phyloP scores from a whole-genome alignment of 768 basidiomycete genomes.

The Lentinus tigrinus region DNA sequence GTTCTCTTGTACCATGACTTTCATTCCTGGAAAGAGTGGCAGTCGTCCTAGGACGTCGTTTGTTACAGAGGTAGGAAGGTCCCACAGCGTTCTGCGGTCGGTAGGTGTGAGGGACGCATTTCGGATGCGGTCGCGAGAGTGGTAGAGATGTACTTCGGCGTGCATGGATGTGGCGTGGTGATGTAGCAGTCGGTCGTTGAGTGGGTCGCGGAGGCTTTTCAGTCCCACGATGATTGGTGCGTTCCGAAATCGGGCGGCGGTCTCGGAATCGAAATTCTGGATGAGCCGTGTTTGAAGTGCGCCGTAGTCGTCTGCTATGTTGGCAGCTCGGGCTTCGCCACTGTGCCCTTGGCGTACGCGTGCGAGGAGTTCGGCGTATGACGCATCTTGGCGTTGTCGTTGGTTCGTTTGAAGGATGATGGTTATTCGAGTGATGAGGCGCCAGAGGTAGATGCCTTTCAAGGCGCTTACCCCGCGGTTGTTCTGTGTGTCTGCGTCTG shows the following conservation, averaged over 20 bases:
- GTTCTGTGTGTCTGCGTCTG: too few relatives aligned
- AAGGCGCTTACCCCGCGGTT: neutral
- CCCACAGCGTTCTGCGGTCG: neutral
- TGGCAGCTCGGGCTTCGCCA: neutral
- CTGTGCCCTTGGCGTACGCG: neutral
- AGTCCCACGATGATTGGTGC: neutral
- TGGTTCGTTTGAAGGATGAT: neutral
- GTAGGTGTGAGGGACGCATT: neutral
- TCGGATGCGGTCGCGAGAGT: neutral
- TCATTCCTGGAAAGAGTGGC: conserved; percentile 22
- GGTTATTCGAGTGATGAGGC: neutral
- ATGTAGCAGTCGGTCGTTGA: neutral
- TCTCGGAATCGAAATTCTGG: neutral
- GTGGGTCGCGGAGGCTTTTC: neutral
- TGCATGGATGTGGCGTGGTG: neutral
- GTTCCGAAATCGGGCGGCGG: neutral
- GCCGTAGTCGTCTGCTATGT: neutral
- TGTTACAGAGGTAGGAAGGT: neutral
- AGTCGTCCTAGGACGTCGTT: neutral
- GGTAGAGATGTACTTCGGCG: neutral
- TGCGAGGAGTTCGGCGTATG: neutral
- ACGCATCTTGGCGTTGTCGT: neutral
- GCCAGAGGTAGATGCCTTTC: neutral
- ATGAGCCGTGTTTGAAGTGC: neutral
- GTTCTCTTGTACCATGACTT: conserved; percentile 22